These are phyloP conservation scores for Usnea hakonensis DNA, from an alignment of 495 filamentous ascomycete species.

Conservation along the genomic window DNA sequence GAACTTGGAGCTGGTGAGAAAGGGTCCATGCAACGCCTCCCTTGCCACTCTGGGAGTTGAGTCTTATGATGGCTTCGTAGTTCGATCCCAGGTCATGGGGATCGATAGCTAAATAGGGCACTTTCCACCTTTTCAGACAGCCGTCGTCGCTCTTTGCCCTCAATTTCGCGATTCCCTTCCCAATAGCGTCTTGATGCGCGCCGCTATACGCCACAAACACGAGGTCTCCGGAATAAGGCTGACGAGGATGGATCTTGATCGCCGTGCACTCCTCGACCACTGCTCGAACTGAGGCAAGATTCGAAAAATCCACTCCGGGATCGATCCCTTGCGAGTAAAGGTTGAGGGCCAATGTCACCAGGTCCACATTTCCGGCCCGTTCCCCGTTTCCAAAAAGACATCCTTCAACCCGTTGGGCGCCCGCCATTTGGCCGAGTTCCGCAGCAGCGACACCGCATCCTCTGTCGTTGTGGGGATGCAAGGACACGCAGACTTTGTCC, in stretches of 20 bases:
- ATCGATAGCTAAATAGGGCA: conserved; percentile 91
- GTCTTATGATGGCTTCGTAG: conserved; percentile 94
- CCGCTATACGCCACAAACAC: conserved; percentile 86
- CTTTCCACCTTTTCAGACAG: too few species aligned
- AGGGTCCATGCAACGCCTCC: conserved; percentile 94
- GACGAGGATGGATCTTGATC: conserved; percentile 82
- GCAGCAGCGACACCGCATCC: conserved; percentile 84
- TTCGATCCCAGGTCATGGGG: conserved; percentile 88
- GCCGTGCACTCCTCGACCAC: conserved; percentile 88
- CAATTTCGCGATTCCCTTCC: conserved; percentile 79
- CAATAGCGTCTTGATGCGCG: conserved; percentile 94
- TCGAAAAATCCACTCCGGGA: conserved; percentile 83
- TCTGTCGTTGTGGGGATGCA: conserved; percentile 92
- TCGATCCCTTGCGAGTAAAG: conserved; percentile 92
- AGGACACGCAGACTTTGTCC: conserved; percentile 71
- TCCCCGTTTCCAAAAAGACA: conserved; percentile 95
- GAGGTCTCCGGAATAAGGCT: conserved; percentile 81
- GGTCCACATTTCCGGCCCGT: conserved; percentile 90
- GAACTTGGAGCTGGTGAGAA: conserved; percentile 76
- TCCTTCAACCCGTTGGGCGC: conserved; percentile 89
- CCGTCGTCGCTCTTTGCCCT: conserved; percentile 51
- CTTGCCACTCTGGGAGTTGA: conserved; percentile 94
- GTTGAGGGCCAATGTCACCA: conserved; percentile 90
- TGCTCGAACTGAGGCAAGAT: conserved; percentile 80
- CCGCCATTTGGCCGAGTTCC: conserved; percentile 92